Base-by-base conservation (phyloP, 257 asterid genomes). In the Parsonsia alboflavescens region DNA sequence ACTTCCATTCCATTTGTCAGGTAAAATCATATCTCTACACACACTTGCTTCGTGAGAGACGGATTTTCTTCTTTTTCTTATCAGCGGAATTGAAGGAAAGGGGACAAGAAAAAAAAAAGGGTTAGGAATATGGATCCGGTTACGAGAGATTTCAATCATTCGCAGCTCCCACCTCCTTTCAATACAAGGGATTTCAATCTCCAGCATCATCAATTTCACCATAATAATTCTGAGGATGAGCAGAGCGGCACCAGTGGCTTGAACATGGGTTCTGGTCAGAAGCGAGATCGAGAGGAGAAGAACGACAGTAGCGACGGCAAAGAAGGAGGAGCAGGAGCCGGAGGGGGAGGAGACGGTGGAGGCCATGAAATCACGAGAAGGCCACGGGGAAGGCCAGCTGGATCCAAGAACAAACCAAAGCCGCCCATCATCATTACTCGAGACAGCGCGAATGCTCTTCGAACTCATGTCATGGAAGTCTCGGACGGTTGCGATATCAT, bases 381-480 rank as follows among this genome's bases (percentile, higher is more conserved):
- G 74, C 91, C 96, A 0, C 65, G 98, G 1, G 98, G 98, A 54
- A 86, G 98, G 9, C 98, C 97, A 4, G 82, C 98, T 22, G 98
- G 98, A 71, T 93, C 98, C 57, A 93, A 93, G 75, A 93, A 91
- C 89, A 93, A 90, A 45, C 88, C 93, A 1, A 93, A 93, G 68
- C 97, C 97, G 0, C 98, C 98, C 2, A 93, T 93, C 83, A 93
- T 93, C 78, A 93, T 93, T 76, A 88, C 89, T 4, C 90, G 97
- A 2, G 97, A 92, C 84, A 90, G 97, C 75, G 91, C 98, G 59
- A 93, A 93, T 77, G 97, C 97, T 0, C 95, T 93, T 26, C 76
- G 98, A 24, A 91, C 96, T 77, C 98, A 93, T 78, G 96, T 93
- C n/a, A 89, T 93, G 96, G 98, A 93, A 61, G 74, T 93, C 68